Base-by-base conservation (phyloP, 2,329 filamentous ascomycete genomes). In the Microsporum ferrugineum region DNA sequence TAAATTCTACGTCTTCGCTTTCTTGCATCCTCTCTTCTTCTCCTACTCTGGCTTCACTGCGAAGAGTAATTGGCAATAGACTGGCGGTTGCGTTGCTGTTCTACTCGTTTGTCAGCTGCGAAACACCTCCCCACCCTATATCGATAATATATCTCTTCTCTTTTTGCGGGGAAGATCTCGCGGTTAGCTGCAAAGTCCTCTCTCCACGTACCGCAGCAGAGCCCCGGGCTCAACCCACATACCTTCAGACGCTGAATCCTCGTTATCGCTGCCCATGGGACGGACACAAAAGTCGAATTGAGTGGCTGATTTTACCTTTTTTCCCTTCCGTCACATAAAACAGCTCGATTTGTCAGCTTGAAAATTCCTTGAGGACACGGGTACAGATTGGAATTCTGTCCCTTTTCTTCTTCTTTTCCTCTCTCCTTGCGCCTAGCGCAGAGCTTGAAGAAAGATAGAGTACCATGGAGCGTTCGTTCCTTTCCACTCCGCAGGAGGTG, bases 401-500 rank as follows among this genome's bases (percentile, higher is more conserved):
- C 10, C 12, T 36, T 8, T 23, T 5, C n/a, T n/a, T 17, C 31
- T 31, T 17, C 45, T 7, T 8, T 51, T 23, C 31, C 10, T 17
- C 31, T 34, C 49, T 36, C n/a, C 49, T 55, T 12, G 33, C 49
- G 29, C 55, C 34, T 57, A 10, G 55, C 55, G 55, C 55, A 57
- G 55, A 43, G 55, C 55, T 57, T 43, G 55, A 41, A 57, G 34
- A 31, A 39, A 57, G 39, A 10, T 43, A 41, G 33, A 51, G 27
- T 23, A 55, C 38, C 61, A 83, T 83, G 81, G 80, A 83, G 67
- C 77, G 79, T 69, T 76, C 81, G 41, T 83, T 78, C 68, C 73
- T 78, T 49, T 74, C 72, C 67, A 75, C 79, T 64, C 72, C 78
- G 58, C 71, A 72, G 56, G 78, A 83, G 66, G 77, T 77, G 68